These are phyloP conservation scores for Peronospora belbahrii DNA, from an alignment of 352 stramenopile species.

Conservation along the genomic window DNA sequence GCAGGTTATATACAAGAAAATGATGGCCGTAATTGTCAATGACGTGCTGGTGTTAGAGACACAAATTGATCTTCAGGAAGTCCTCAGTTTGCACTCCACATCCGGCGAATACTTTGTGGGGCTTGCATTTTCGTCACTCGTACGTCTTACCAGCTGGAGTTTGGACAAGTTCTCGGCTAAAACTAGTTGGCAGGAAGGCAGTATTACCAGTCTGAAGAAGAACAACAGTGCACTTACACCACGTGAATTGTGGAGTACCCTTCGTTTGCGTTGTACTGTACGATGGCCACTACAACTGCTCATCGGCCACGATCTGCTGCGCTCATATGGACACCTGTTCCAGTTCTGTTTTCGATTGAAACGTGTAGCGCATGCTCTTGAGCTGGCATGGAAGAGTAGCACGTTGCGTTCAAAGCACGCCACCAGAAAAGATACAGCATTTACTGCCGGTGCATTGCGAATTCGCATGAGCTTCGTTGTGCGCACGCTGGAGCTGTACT, in stretches of 20 bases:
- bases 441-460: constrained; percentile 35
- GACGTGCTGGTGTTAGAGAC: constrained; percentile 38
- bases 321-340: constrained; percentile 63
- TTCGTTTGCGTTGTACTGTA: constrained; percentile 43
- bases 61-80: constrained; percentile 41
- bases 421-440: constrained; percentile 5
- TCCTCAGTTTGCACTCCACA: constrained; percentile 27
- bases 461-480: constrained; percentile 72
- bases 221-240: constrained; percentile 32
- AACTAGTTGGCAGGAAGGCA: constrained; percentile 19
- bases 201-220: constrained; percentile 20
- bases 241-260: constrained; percentile 51
- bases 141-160: constrained; percentile 38
- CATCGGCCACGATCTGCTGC: constrained; percentile 41
- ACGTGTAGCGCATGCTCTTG: constrained; percentile 53
- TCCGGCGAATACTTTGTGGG: constrained; percentile 49
- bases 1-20: constrained; percentile 48
- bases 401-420: constrained; percentile 26
- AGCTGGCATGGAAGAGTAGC: constrained; percentile 53
- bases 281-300: constrained; percentile 66
- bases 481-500: constrained; percentile 62
- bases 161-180: constrained; percentile 50
- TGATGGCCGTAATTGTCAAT: constrained; percentile 38
- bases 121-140: constrained; percentile 30
- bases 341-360: constrained; percentile 79